Evolutionary conservation across 768 basidiomycete species (phyloP).

Genomic region (Xerocomus spinulosus): DNA sequence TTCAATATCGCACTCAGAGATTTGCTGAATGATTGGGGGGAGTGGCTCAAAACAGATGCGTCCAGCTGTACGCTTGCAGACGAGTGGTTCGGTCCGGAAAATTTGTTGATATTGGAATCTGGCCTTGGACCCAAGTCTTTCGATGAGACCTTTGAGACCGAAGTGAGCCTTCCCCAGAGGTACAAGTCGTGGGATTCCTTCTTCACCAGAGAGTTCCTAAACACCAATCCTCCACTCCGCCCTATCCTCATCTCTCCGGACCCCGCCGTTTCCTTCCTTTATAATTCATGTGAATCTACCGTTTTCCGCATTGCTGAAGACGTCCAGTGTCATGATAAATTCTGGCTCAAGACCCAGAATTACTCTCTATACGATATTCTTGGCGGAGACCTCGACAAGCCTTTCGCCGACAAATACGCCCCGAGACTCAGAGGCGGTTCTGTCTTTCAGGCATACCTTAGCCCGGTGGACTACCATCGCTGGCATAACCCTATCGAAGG

Average conservation of each 20-base stretch:
- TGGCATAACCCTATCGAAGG: conserved; percentile 57
- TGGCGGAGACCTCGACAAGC: conserved; percentile 5
- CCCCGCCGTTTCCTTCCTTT: conserved; percentile 18
- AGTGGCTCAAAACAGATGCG: neutral
- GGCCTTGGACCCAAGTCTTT: neutral
- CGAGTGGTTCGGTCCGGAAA: neutral
- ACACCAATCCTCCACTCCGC: conserved; percentile 25
- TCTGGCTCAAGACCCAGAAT: conserved; percentile 56
- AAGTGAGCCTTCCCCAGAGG: neutral
- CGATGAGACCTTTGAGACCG: neutral
- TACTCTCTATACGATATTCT: conserved; percentile 60
- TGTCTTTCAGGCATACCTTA: conserved; percentile 54
- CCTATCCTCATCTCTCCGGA: conserved; percentile 24
- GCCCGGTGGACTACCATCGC: conserved; percentile 50
- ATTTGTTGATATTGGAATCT: neutral
- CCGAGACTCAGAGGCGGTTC: conserved; percentile 44
- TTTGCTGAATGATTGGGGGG: neutral
- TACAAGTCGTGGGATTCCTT: conserved; percentile 46
- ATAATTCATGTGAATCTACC: conserved; percentile 51
- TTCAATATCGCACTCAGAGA: neutral
- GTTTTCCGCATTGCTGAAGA: conserved; percentile 33
- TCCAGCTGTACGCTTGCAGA: neutral
- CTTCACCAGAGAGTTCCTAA: conserved; percentile 42
- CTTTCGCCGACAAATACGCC: conserved; percentile 21
- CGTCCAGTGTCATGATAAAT: conserved; percentile 40